Evolutionary conservation across 1,139 yeast species (phyloP).

Genomic region (Pichia sp.): DNA sequence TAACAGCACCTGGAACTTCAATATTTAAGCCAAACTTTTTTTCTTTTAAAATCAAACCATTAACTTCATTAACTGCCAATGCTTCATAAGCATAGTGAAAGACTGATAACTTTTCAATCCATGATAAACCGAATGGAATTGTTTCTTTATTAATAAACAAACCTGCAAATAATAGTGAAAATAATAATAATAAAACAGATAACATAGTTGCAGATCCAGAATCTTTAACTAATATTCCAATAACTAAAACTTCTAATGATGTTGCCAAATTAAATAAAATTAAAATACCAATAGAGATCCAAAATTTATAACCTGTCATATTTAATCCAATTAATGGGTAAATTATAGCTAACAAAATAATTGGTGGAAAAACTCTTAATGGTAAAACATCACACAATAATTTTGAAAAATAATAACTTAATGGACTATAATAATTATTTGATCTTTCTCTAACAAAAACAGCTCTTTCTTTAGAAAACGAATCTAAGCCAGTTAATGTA

Average conservation of each 20-base stretch:
- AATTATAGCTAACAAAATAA: constrained; percentile 73
- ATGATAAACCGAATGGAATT: constrained; percentile 62
- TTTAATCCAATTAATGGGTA: constrained; percentile 89
- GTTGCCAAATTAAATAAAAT: constrained; percentile 83
- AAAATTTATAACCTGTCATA: constrained; percentile 71
- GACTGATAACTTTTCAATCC: constrained; percentile 80
- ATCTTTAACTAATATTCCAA: constrained; percentile 81
- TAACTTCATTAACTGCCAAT: constrained; percentile 87
- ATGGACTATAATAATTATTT: constrained; percentile 84
- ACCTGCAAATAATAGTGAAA: constrained; percentile 88
- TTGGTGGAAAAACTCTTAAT: constrained; percentile 82
- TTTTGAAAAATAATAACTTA: constrained; percentile 79
- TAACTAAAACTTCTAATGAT: constrained; percentile 74
- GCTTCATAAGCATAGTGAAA: constrained; percentile 97
- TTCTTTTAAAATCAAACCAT: constrained; percentile 75
- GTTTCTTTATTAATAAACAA: constrained; percentile 79
- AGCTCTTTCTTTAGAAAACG: constrained; percentile 81
- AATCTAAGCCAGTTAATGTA: constrained; percentile 82
- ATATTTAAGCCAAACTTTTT: constrained; percentile 88
- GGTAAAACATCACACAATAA: constrained; percentile 87
- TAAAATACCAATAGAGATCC: constrained; percentile 61
- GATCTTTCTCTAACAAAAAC: constrained; percentile 90
- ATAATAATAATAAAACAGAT: constrained; percentile 76
- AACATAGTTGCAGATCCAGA: constrained; percentile 91
- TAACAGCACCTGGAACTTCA: constrained; percentile 98